phyloP scores from a whole-genome alignment of 176 grass and related monocot species.

The Carex kokanica region DNA sequence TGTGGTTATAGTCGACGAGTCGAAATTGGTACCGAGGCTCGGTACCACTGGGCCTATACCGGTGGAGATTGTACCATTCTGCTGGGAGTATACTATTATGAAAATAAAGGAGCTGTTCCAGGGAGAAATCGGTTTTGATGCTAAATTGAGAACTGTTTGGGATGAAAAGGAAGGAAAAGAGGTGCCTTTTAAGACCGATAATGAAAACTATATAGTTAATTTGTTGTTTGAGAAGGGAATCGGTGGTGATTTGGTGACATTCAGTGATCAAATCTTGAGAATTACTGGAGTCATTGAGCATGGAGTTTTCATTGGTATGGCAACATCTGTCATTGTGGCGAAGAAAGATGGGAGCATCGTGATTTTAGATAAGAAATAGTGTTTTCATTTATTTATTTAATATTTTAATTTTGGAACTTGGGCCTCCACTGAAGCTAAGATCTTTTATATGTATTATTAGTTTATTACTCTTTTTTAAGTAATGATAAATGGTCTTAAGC shows the following conservation, averaged over 20 bases:
- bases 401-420: conserved; percentile 1
- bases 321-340: conserved; percentile 57
- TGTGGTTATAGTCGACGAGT: conserved; percentile 77
- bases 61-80: conserved; percentile 65
- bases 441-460: conserved; percentile 14
- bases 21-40: conserved; percentile 61
- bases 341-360: conserved; percentile 50
- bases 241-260: conserved; percentile 36
- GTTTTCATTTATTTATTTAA: background rate
- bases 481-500: conserved; percentile 12
- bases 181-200: conserved; percentile 56
- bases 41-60: conserved; percentile 51
- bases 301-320: conserved; percentile 76
- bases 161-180: conserved; percentile 3
- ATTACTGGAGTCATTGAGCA: conserved; percentile 85
- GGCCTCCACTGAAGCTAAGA: background rate
- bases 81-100: conserved; percentile 35
- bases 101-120: conserved; percentile 48
- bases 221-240: conserved; percentile 67
- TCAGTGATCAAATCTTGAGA: conserved; percentile 57
- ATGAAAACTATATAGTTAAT: conserved; percentile 70
- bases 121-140: conserved; percentile 37
- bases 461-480: background rate
- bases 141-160: conserved; percentile 44
- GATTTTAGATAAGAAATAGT: conserved; percentile 32